Evolutionary conservation across 2,329 filamentous ascomycete species (phyloP).

Genomic region (Paecilomyces niveus): DNA sequence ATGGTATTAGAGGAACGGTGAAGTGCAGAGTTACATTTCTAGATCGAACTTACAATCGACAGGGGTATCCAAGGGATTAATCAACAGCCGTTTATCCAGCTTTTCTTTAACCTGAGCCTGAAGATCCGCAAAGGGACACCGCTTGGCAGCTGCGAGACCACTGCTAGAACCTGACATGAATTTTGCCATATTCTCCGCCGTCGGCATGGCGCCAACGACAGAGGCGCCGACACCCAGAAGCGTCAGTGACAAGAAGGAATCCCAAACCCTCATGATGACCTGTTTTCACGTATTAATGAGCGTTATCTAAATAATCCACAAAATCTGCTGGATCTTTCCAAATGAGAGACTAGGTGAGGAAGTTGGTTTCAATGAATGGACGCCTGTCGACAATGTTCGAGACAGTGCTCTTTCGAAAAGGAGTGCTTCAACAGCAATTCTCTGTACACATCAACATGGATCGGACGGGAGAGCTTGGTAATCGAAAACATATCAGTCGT

Average conservation of each 20-base stretch:
- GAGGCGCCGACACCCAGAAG: slow-evolving; percentile 2
- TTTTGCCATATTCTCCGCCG: slow-evolving; percentile 2
- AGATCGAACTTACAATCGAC: slow-evolving; percentile 16
- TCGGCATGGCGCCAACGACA: slow-evolving; percentile 7
- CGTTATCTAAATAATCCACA: not conserved
- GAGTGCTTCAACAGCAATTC: not conserved
- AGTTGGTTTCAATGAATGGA: not conserved
- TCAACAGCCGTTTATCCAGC: slow-evolving; percentile 17
- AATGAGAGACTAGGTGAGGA: not conserved
- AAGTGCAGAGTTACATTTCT: not conserved
- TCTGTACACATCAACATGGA: not conserved
- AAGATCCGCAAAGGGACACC: slow-evolving; percentile 13
- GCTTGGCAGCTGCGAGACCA: slow-evolving; percentile 3
- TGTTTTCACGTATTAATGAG: not conserved
- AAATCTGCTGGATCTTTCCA: not conserved
- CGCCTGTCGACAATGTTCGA: not conserved
- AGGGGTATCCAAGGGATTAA: slow-evolving; percentile 14
- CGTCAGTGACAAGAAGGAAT: not conserved
- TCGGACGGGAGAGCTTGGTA: not conserved
- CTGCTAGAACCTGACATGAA: not conserved
- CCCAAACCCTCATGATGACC: not conserved
- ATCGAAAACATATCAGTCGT: not conserved
- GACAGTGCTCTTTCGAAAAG: not conserved
- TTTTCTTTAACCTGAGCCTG: slow-evolving; percentile 3
- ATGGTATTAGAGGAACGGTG: not conserved